These are phyloP conservation scores for Neurospora africana DNA, from an alignment of 495 filamentous ascomycete species.

Conservation along the genomic window DNA sequence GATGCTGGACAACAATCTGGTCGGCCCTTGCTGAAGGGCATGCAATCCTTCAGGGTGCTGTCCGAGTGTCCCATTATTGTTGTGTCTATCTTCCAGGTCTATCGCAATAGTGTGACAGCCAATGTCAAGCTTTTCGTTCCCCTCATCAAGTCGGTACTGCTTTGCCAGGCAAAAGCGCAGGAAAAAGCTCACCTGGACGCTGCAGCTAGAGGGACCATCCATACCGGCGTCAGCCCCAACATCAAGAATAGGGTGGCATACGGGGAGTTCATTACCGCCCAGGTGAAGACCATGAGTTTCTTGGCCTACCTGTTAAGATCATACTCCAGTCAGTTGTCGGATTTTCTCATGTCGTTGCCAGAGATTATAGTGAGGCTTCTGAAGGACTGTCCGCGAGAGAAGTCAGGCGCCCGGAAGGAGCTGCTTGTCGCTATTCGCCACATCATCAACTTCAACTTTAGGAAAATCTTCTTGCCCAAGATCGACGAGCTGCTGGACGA, in stretches of 20 bases:
- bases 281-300: slow-evolving; percentile 99
- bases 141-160: slow-evolving; percentile 79
- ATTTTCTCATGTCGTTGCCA: slow-evolving; percentile 81
- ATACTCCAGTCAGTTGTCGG: slow-evolving; percentile 76
- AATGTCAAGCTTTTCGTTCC: slow-evolving; percentile 94
- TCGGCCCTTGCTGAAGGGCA: slow-evolving; percentile 72
- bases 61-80: slow-evolving; percentile 98
- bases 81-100: slow-evolving; percentile 93
- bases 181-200: slow-evolving; percentile 84
- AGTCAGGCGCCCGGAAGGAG: slow-evolving; percentile 88
- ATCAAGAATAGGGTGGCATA: slow-evolving; percentile 92
- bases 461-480: slow-evolving; percentile 87
- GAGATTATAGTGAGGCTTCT: slow-evolving; percentile 85
- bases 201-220: slow-evolving; percentile 60
- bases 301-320: slow-evolving; percentile 85
- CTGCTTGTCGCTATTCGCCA: slow-evolving; percentile 92
- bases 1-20: slow-evolving; percentile 74
- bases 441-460: slow-evolving; percentile 98
- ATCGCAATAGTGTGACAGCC: slow-evolving; percentile 60
- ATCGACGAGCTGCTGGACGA: slow-evolving; percentile 95
- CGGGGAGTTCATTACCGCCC: slow-evolving; percentile 93
- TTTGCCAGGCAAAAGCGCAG: slow-evolving; percentile 87
- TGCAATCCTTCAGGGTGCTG: slow-evolving; percentile 98
- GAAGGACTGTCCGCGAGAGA: slow-evolving; percentile 88
- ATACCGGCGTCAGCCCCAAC: slow-evolving; percentile 85